Base-by-base conservation (phyloP, 306 rosid genomes). In the Adenanthera pavonina region DNA sequence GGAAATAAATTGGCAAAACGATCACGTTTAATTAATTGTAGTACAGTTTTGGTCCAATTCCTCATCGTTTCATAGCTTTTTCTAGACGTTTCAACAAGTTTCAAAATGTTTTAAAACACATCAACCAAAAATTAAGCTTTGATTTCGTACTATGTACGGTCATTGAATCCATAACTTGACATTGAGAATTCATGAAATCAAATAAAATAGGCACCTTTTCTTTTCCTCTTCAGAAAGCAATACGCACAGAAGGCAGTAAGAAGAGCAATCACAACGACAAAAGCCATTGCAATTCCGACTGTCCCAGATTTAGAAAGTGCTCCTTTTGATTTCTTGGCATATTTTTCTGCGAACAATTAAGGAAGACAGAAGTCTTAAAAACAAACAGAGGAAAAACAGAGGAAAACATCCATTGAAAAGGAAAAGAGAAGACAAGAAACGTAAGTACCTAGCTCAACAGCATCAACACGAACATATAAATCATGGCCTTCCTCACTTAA, bases 401-500 rank as follows among this genome's bases (percentile, higher is more conserved):
- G 33, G 12, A 33, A 12, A 11, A 61, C 15, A 74, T 11, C 15
- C 46, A 54, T 3, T 8, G 5, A 53, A 30, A 13, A 49, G 83
- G 0, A 77, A 85, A 74, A 73, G 78, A 40, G 9, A 30, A 30
- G 20, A 10, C 7, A 30, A 3, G 1, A 9, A 17, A 5, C 9
- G 86, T 57, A 34, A n/a, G 3, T 81, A n/a, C 60, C 59, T 0
- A 53, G 9, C n/a, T 53, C 60, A 53, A 17, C 20, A 2, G 60
- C 60, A 53, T 53, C 60, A 53, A 53, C 60, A 53, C 60, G 60
- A 17, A 53, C 60, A 16, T 5, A 53, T n/a, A 53, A 53, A 53
- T 53, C 30, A 53, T 88, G 88, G 0, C 91, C 89, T 4, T 74
- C 83, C 33, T 78, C 54, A 6, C 78, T 59, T 35, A 77, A 77